These are phyloP conservation scores for Cyclocybe aegerita DNA, from an alignment of 768 basidiomycete species.

Conservation along the genomic window DNA sequence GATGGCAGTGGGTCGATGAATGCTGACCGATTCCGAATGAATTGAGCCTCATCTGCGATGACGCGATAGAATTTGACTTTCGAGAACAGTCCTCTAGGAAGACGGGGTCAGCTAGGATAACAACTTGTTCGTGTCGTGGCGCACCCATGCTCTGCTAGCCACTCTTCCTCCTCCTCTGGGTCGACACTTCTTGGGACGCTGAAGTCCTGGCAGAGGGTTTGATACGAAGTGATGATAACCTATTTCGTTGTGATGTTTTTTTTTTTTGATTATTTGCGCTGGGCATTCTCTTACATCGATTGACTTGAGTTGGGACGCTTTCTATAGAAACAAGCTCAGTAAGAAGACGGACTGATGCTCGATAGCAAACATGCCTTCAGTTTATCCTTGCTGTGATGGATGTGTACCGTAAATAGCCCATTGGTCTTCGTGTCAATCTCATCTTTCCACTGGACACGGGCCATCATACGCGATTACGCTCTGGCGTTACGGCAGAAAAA, in stretches of 20 bases:
- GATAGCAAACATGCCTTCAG: conserved; percentile 38
- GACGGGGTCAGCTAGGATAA: not conserved
- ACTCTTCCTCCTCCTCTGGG: conserved; percentile 45
- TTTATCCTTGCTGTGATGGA: conserved; percentile 75
- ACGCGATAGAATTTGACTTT: conserved; percentile 65
- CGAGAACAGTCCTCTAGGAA: conserved; percentile 57
- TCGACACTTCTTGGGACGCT: conserved; percentile 47
- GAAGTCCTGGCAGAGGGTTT: conserved; percentile 66
- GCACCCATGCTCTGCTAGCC: conserved; percentile 51
- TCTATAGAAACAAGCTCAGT: conserved; percentile 23
- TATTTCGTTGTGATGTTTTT: conserved; percentile 21
- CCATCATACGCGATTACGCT: not conserved
- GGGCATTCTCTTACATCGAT: conserved; percentile 43
- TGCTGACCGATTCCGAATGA: conserved; percentile 61
- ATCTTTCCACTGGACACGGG: conserved; percentile 57
- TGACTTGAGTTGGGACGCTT: conserved; percentile 43
- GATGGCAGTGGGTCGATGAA: not conserved
- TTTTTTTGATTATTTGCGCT: not conserved
- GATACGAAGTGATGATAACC: conserved; percentile 78
- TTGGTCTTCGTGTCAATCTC: conserved; percentile 72
- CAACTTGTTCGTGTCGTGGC: not conserved
- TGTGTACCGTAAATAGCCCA: conserved; percentile 56
- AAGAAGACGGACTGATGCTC: not conserved
- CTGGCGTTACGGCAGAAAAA: not conserved
- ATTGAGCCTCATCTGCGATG: conserved; percentile 79